A percentile compares a stretch with the other conserved stretches of the same genome.
Conservation (phyloP, 2,329 filamentous ascomycete species). For the Trichothecium sympodiale region DNA sequence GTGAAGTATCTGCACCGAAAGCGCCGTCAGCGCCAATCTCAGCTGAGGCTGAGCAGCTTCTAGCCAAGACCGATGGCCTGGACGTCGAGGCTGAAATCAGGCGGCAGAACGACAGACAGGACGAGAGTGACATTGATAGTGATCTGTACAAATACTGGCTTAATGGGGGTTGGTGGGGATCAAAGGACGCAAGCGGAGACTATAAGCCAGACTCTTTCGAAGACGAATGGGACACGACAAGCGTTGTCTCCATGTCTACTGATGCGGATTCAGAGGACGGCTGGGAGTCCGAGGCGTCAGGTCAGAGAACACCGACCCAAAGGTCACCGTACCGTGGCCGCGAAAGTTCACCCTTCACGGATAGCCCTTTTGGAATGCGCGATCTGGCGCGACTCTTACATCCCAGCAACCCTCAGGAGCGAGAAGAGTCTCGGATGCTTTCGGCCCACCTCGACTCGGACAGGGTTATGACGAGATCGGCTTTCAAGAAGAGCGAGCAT, state of each 20-base stretch:
- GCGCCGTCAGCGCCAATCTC: slow-evolving; percentile 19
- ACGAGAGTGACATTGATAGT: slow-evolving; percentile 59
- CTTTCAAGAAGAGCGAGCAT: slow-evolving; percentile 58
- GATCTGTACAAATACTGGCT: slow-evolving; percentile 81
- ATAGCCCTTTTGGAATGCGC: slow-evolving; percentile 51
- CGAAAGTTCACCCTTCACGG: slow-evolving; percentile 47
- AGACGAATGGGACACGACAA: slow-evolving; percentile 64
- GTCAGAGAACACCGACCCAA: slow-evolving; percentile 65
- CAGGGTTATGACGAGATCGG: slow-evolving; percentile 69
- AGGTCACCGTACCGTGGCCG: slow-evolving; percentile 33
- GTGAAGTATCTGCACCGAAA: slow-evolving; percentile 2
- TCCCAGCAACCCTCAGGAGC: slow-evolving; percentile 65
- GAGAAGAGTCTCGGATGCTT: slow-evolving; percentile 69
- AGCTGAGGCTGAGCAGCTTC: slow-evolving; percentile 25
- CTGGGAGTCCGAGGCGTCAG: slow-evolving; percentile 38
- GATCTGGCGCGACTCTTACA: slow-evolving; percentile 74
- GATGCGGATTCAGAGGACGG: slow-evolving; percentile 31
- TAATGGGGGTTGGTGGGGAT: slow-evolving; percentile 74
- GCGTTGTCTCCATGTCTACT: slow-evolving; percentile 51
- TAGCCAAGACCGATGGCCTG: slow-evolving; percentile 46
- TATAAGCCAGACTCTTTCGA: slow-evolving; percentile 49
- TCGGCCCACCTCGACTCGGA: slow-evolving; percentile 66
- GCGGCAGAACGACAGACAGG: slow-evolving; percentile 30
- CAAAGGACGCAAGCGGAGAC: slow-evolving; percentile 68
- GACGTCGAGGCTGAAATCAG: slow-evolving; percentile 77